Evolutionary conservation across 140 eudicot species (phyloP).

Genomic region (Cichorium intybus): DNA sequence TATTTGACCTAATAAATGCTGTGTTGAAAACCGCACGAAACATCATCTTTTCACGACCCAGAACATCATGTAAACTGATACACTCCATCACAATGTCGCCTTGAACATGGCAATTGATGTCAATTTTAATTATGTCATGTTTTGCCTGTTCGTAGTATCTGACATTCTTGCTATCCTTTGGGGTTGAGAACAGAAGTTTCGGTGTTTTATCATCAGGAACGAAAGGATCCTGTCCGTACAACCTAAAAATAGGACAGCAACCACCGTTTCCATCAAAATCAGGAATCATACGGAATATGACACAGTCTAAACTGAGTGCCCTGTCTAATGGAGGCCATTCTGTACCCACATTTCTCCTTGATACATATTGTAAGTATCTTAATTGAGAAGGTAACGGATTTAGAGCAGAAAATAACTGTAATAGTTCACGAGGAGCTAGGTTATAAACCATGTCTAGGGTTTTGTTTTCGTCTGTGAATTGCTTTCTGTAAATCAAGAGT

Average conservation of each 20-base stretch:
- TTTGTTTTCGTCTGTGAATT: slow-evolving; percentile 64
- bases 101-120: slow-evolving; percentile 71
- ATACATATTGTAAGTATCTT: slow-evolving; percentile 73
- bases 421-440: slow-evolving; percentile 73
- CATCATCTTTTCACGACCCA: slow-evolving; percentile 62
- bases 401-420: slow-evolving; percentile 49
- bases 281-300: slow-evolving; percentile 65
- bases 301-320: slow-evolving; percentile 61
- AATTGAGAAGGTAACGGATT: slow-evolving; percentile 85
- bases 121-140: slow-evolving; percentile 64
- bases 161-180: slow-evolving; percentile 45
- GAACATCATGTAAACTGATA: slow-evolving; percentile 49
- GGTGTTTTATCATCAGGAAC: slow-evolving; percentile 53
- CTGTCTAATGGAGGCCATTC: slow-evolving; percentile 78
- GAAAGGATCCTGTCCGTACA: slow-evolving; percentile 73
- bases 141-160: slow-evolving; percentile 63
- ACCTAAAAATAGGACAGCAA: slow-evolving; percentile 74
- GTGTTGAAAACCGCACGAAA: slow-evolving; percentile 86
- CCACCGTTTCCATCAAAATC: slow-evolving; percentile 71
- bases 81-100: slow-evolving; percentile 90
- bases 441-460: slow-evolving; percentile 83
- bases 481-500: slow-evolving; percentile 65
- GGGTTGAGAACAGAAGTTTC: slow-evolving; percentile 59
- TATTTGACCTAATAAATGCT: slow-evolving; percentile 77
- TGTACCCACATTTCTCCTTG: slow-evolving; percentile 64